These are phyloP conservation scores for Penicillium sp. DNA, from an alignment of 2,329 filamentous ascomycete genomes.

Conservation along the genomic window DNA sequence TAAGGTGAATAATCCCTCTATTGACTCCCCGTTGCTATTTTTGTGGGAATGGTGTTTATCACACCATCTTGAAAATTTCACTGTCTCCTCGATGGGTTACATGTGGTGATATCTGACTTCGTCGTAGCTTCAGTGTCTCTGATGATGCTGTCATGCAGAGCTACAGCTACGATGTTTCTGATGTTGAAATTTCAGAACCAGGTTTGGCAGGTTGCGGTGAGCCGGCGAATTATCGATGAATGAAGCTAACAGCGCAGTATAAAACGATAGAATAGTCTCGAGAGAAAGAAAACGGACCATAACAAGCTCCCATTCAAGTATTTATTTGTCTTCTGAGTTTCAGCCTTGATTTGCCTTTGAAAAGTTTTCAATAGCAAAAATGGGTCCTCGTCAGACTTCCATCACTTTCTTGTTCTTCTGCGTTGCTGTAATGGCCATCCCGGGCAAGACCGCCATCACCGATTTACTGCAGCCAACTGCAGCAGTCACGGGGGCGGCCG, in stretches of 20 bases:
- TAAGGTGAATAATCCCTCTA: not conserved
- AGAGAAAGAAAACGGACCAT: not conserved
- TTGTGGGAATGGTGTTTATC: not conserved
- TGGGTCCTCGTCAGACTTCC: not conserved
- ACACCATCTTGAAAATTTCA: not conserved
- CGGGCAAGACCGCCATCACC: slow-evolving; percentile 4
- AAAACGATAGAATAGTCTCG: not conserved
- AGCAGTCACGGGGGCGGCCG: slow-evolving; percentile 1
- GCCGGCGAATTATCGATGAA: not conserved
- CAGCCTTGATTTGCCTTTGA: no score
- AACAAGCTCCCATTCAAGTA: no score
- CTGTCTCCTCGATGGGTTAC: not conserved
- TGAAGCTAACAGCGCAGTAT: not conserved
- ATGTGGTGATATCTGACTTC: not conserved
- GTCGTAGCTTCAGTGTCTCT: not conserved
- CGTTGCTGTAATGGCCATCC: slow-evolving; percentile 5
- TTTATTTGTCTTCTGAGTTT: no score
- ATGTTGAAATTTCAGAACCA: not conserved
- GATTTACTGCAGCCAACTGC: not conserved
- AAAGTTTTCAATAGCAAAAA: not conserved
- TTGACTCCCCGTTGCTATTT: not conserved
- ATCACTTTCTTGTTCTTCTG: not conserved
- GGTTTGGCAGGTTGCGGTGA: not conserved
- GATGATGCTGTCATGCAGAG: not conserved
- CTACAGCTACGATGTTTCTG: slow-evolving; percentile 3